A percentile compares a stretch with the other conserved stretches of the same genome.
These are phyloP conservation scores for Microthyrium microscopicum DNA, from an alignment of 2,329 filamentous ascomycete genomes.

Conservation along the genomic window DNA sequence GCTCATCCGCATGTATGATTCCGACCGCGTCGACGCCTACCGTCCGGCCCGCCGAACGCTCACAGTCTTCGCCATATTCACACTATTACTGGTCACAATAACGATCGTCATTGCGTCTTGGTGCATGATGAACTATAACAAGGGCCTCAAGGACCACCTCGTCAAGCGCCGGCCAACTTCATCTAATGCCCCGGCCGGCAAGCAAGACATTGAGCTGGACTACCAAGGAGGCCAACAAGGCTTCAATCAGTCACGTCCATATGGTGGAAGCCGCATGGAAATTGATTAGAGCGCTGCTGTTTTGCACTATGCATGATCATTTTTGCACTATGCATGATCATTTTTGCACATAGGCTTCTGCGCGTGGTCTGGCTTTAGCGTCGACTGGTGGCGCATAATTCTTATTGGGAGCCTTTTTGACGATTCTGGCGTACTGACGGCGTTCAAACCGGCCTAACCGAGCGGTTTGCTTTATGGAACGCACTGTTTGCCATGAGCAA, in stretches of 20 bases:
- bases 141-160: constrained; percentile 77
- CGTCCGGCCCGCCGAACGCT: constrained; percentile 65
- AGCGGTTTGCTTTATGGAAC: no score
- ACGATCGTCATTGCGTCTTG: constrained; percentile 78
- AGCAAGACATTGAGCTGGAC: constrained; percentile 25
- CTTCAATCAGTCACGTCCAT: neutral
- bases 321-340: no score
- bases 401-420: no score
- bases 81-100: constrained; percentile 70
- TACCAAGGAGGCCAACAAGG: constrained; percentile 26
- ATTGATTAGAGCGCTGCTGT: constrained; percentile 7
- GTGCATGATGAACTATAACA: constrained; percentile 81
- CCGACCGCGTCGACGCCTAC: constrained; percentile 43
- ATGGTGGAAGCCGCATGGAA: constrained; percentile 7
- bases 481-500: no score
- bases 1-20: constrained; percentile 81
- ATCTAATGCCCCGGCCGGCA: constrained; percentile 31
- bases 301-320: no score
- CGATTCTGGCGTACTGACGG: no score
- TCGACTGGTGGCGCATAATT: no score
- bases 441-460: no score
- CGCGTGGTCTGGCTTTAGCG: no score
- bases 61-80: constrained; percentile 87
- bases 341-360: no score
- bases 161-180: constrained; percentile 27